phyloP scores from a whole-genome alignment of 805 yeast species.

The Zygotorulaspora sp. region DNA sequence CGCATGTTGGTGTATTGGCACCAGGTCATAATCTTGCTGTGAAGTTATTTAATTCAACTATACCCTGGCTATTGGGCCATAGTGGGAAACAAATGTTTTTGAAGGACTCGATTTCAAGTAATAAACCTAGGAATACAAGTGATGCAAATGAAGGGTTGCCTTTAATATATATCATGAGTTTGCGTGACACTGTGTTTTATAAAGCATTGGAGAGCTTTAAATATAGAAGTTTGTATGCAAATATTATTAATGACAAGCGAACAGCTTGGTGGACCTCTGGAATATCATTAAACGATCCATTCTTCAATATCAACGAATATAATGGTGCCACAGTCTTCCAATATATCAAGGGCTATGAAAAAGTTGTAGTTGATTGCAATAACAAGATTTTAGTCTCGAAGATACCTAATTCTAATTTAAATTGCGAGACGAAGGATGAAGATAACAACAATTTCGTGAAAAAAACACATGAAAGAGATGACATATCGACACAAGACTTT shows the following conservation, averaged over 20 bases:
- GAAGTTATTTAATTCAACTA: constrained; percentile 55
- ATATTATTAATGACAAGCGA: constrained; percentile 73
- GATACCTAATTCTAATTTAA: constrained; percentile 51
- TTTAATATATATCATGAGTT: constrained; percentile 61
- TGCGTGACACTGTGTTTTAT: constrained; percentile 54
- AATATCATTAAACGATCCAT: constrained; percentile 59
- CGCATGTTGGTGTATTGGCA: constrained; percentile 64
- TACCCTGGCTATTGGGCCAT: constrained; percentile 60
- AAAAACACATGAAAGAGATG: neutral
- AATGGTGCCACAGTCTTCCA: constrained; percentile 45
- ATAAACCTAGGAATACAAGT: constrained; percentile 13
- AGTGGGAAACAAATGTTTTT: constrained; percentile 74
- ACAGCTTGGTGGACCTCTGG: constrained; percentile 83
- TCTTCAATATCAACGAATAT: constrained; percentile 39
- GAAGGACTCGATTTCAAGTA: constrained; percentile 38
- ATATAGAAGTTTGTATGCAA: constrained; percentile 60
- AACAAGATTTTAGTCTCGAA: constrained; percentile 39
- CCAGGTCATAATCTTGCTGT: constrained; percentile 52
- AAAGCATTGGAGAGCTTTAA: constrained; percentile 52
- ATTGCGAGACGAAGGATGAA: constrained; percentile 51
- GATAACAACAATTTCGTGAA: constrained; percentile 8
- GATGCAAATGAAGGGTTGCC: constrained; percentile 39
- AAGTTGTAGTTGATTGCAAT: constrained; percentile 50
- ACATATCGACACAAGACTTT: constrained; percentile 10
- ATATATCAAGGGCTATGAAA: constrained; percentile 50